phyloP scores from a whole-genome alignment of 306 rosid species.

The Quercus suber region DNA sequence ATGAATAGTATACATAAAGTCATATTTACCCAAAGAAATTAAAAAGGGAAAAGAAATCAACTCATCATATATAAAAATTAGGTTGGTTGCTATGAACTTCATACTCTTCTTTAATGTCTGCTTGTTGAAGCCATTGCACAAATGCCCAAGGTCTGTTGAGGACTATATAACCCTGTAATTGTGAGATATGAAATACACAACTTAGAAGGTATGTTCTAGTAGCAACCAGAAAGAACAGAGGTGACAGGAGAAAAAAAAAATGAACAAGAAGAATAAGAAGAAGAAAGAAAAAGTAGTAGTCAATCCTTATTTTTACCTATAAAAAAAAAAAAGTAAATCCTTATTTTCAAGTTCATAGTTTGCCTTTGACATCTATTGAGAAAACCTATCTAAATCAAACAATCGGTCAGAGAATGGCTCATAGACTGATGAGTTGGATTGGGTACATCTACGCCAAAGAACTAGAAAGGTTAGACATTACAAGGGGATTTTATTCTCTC shows the following conservation, averaged over 20 bases:
- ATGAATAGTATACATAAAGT: background rate
- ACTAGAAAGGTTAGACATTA: background rate
- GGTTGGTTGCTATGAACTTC: slow-evolving; percentile 21
- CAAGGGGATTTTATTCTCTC: background rate
- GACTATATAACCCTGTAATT: slow-evolving; percentile 90
- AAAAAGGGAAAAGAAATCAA: background rate
- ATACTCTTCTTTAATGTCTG: slow-evolving; percentile 95
- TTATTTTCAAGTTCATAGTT: background rate
- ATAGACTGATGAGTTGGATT: background rate
- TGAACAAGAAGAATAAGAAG: background rate
- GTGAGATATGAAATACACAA: background rate
- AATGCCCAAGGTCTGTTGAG: slow-evolving; percentile 99
- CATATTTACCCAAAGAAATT: background rate
- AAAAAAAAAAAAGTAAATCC: too few relatives aligned
- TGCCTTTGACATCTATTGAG: background rate
- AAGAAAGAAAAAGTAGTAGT: background rate
- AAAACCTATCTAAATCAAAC: background rate
- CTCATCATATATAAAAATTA: slow-evolving; percentile 11
- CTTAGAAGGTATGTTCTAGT: slow-evolving; percentile 5
- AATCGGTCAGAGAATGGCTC: background rate
- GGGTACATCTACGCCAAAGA: background rate
- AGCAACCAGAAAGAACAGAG: background rate
- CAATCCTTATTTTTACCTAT: background rate
- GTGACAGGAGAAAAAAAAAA: background rate
- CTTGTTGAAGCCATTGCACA: slow-evolving; percentile 95